These are phyloP conservation scores for Jamesozyma jinghongensis DNA, from an alignment of 805 yeast species.

Conservation along the genomic window DNA sequence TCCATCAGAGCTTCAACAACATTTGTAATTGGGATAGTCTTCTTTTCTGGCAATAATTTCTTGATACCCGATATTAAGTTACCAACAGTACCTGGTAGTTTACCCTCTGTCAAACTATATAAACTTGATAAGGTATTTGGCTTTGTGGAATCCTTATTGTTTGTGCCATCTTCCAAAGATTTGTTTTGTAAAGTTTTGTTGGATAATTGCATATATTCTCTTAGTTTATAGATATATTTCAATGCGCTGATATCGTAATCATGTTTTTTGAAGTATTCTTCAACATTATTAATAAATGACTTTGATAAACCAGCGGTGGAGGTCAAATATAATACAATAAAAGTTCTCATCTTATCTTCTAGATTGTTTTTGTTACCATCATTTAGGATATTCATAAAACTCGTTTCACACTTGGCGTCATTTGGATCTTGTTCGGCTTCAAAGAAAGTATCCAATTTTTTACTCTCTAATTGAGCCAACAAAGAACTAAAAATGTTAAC, in stretches of 20 bases:
- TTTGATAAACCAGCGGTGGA: slow-evolving; percentile 35
- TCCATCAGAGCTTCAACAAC: slow-evolving; percentile 89
- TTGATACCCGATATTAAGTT: slow-evolving; percentile 81
- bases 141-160: slow-evolving; percentile 20
- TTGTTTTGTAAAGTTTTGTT: slow-evolving; percentile 32
- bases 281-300: slow-evolving; percentile 52
- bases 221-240: slow-evolving; percentile 66
- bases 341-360: slow-evolving; percentile 83
- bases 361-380: slow-evolving; percentile 48
- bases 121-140: slow-evolving; percentile 53
- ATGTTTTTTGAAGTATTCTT: slow-evolving; percentile 46
- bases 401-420: slow-evolving; percentile 39
- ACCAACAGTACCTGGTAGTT: slow-evolving; percentile 80
- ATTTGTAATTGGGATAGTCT: slow-evolving; percentile 80
- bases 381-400: slow-evolving; percentile 51
- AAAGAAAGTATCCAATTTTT: slow-evolving; percentile 80
- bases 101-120: slow-evolving; percentile 75
- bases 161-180: slow-evolving; percentile 27
- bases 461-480: slow-evolving; percentile 74
- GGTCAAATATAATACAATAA: slow-evolving; percentile 61
- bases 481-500: slow-evolving; percentile 88
- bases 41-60: slow-evolving; percentile 78
- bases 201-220: slow-evolving; percentile 59
- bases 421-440: slow-evolving; percentile 83
- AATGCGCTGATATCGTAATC: slow-evolving; percentile 57